Conservation (phyloP, 2,329 filamentous ascomycete genomes). For the Epichloe scottii region DNA sequence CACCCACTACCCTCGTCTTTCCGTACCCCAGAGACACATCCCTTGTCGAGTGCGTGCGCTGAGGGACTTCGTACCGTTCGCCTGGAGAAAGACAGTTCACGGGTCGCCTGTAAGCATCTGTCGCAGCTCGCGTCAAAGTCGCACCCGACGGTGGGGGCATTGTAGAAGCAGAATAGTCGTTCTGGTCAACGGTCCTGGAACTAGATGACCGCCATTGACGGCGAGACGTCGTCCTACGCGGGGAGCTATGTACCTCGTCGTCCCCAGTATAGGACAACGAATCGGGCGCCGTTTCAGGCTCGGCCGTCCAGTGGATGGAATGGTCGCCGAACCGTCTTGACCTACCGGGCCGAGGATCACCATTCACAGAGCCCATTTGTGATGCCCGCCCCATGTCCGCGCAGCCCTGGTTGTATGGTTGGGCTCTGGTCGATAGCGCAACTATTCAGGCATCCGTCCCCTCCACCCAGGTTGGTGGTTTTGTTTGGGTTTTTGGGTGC, state of each 20-base stretch:
- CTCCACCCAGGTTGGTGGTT: not conserved
- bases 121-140: conserved; percentile 13
- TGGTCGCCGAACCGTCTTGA: conserved; percentile 14
- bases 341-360: conserved; percentile 15
- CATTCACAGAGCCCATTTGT: conserved; percentile 18
- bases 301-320: conserved; percentile 8
- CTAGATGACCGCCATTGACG: conserved; percentile 8
- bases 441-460: not conserved
- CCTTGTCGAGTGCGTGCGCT: conserved; percentile 7
- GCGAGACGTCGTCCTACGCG: conserved; percentile 17
- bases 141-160: conserved; percentile 16
- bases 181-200: conserved; percentile 17
- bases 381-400: conserved; percentile 20
- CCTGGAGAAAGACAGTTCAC: conserved; percentile 15
- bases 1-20: not conserved
- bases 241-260: conserved; percentile 20
- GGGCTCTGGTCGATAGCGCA: conserved; percentile 12
- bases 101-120: conserved; percentile 19
- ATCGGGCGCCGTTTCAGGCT: conserved; percentile 11
- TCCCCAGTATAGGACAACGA: conserved; percentile 17
- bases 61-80: conserved; percentile 6
- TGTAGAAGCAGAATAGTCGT: conserved; percentile 10
- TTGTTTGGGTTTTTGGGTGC: conserved; percentile 4
- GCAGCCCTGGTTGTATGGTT: conserved; percentile 13
- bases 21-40: conserved; percentile 8